Evolutionary conservation across 805 yeast species (phyloP).

Genomic region (Metschnikowia kofuensis): DNA sequence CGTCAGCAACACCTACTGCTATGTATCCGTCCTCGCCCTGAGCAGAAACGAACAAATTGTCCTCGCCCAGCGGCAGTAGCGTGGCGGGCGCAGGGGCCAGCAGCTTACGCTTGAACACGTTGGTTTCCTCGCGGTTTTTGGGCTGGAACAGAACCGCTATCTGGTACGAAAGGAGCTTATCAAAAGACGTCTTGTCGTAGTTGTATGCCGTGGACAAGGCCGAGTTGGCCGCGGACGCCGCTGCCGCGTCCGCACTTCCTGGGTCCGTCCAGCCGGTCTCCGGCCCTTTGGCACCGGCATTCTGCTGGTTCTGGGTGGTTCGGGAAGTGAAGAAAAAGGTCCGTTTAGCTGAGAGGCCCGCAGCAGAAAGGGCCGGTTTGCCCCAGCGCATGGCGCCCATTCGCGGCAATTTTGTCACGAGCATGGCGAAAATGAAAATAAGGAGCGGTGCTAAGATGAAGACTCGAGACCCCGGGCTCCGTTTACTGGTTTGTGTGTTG

Average conservation of each 20-base stretch:
- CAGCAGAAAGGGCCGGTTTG: background rate
- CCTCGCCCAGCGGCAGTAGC: slow-evolving; percentile 67
- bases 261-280: slow-evolving; percentile 15
- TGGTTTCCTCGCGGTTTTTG: slow-evolving; percentile 58
- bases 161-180: slow-evolving; percentile 39
- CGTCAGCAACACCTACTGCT: slow-evolving; percentile 86
- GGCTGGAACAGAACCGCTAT: slow-evolving; percentile 73
- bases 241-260: background rate
- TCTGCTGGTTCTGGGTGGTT: background rate
- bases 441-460: background rate
- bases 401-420: slow-evolving; percentile 4
- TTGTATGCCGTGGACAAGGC: slow-evolving; percentile 18
- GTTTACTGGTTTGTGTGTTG: background rate
- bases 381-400: background rate
- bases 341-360: slow-evolving; percentile 1
- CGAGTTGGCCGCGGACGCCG: background rate
- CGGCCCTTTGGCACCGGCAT: slow-evolving; percentile 14
- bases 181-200: slow-evolving; percentile 20
- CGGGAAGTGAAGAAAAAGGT: slow-evolving; percentile 11
- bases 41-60: slow-evolving; percentile 58
- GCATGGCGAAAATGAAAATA: slow-evolving; percentile 8
- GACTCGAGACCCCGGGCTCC: background rate
- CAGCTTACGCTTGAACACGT: slow-evolving; percentile 33
- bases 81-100: slow-evolving; percentile 37
- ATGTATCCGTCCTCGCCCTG: slow-evolving; percentile 37